Conservation (phyloP, 2,329 filamentous ascomycete species). For the Neofusicoccum laricinum region DNA sequence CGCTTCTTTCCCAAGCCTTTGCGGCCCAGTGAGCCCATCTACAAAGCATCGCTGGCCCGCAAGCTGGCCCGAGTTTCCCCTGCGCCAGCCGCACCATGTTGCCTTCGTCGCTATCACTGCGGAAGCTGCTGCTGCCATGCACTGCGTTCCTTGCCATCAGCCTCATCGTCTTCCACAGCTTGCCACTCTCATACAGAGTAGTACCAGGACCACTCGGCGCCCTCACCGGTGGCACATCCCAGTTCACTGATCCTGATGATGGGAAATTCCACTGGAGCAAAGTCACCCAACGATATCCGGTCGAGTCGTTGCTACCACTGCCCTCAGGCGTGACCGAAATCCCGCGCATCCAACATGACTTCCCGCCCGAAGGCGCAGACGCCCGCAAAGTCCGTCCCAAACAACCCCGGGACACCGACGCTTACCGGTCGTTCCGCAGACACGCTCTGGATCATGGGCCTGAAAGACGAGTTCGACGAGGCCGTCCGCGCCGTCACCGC, state of each 20-base stretch:
- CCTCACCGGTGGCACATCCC: neutral
- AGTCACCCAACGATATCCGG: constrained; percentile 28
- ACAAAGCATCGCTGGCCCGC: neutral
- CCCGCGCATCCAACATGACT: constrained; percentile 33
- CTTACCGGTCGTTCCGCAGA: constrained; percentile 50
- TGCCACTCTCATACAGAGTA: constrained; percentile 23
- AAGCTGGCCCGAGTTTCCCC: neutral
- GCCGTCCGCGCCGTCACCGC: constrained; percentile 65
- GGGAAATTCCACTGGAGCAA: constrained; percentile 29
- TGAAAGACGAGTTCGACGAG: constrained; percentile 76
- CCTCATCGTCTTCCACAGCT: constrained; percentile 28
- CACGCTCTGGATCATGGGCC: constrained; percentile 81
- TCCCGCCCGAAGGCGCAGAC: constrained; percentile 22
- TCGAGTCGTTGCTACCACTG: constrained; percentile 26
- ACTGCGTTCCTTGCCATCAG: constrained; percentile 26
- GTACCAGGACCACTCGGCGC: neutral
- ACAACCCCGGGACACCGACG: neutral
- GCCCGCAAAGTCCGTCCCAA: constrained; percentile 18
- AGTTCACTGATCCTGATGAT: neutral
- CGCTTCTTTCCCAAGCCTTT: neutral
- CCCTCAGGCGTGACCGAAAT: constrained; percentile 28
- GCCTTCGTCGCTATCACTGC: neutral
- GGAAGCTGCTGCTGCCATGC: neutral
- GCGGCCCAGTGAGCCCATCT: neutral
- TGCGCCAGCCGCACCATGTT: neutral